Evolutionary conservation across 345 rosid genomes (phyloP).

Genomic region (Populus tremula): DNA sequence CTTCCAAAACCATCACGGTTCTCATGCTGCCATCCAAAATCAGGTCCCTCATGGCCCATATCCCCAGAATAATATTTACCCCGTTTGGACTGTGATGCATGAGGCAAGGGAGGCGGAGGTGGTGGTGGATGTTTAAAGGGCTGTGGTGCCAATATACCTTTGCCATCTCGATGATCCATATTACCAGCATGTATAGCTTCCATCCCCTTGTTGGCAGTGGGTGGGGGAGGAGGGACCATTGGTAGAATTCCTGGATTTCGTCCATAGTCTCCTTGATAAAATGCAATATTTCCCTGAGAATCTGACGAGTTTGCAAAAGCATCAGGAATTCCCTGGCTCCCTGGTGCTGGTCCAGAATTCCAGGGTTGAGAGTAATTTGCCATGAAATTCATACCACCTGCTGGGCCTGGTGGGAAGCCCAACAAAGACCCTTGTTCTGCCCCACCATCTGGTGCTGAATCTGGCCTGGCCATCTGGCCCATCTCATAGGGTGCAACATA

Average conservation of each 20-base stretch:
- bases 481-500: constrained; percentile 55
- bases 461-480: constrained; percentile 39
- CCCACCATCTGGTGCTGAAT: constrained; percentile 53
- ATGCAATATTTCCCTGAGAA: constrained; percentile 40
- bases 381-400: constrained; percentile 47
- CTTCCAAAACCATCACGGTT: constrained; percentile 62
- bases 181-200: constrained; percentile 40
- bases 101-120: constrained; percentile 47
- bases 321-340: constrained; percentile 42
- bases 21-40: constrained; percentile 76
- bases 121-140: constrained; percentile 46
- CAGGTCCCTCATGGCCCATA: constrained; percentile 55
- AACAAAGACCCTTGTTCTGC: constrained; percentile 68
- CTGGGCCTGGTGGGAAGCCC: constrained; percentile 64
- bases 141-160: constrained; percentile 49
- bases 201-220: constrained; percentile 36
- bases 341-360: constrained; percentile 49
- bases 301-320: constrained; percentile 40
- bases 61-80: constrained; percentile 53
- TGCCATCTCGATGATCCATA: constrained; percentile 49
- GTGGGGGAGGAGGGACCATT: constrained; percentile 38
- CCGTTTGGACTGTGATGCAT: constrained; percentile 43
- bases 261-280: constrained; percentile 58
- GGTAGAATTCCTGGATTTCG: constrained; percentile 42
- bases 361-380: constrained; percentile 63